These are phyloP conservation scores for Gossypium trilobum DNA, from an alignment of 441 rosid species.

Conservation along the genomic window DNA sequence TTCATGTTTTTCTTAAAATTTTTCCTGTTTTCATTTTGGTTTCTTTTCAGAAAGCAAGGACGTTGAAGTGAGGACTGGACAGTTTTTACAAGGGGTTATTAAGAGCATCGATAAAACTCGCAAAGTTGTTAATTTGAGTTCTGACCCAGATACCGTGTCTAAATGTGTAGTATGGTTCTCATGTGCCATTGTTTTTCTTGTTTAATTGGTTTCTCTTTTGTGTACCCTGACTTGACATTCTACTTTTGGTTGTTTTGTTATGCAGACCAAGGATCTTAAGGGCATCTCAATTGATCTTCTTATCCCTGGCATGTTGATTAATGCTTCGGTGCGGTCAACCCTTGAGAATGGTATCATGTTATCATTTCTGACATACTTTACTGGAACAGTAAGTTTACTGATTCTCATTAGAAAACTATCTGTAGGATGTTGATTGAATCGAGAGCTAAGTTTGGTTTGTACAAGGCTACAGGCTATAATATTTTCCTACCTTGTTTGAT, in stretches of 20 bases:
- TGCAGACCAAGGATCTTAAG: slow-evolving; percentile 77
- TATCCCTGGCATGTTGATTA: slow-evolving; percentile 92
- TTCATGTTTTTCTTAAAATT: not conserved
- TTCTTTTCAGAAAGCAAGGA: slow-evolving; percentile 34
- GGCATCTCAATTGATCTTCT: slow-evolving; percentile 93
- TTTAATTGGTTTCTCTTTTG: slow-evolving; percentile 6
- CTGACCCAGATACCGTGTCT: slow-evolving; percentile 60
- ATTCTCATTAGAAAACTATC: slow-evolving; percentile 4
- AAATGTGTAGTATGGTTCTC: slow-evolving; percentile 61
- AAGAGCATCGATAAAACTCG: slow-evolving; percentile 62
- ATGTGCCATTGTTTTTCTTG: not conserved
- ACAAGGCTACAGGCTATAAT: not conserved
- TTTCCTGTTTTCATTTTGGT: slow-evolving; percentile 8
- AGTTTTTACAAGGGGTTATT: slow-evolving; percentile 75
- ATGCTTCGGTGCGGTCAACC: slow-evolving; percentile 75
- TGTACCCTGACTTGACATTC: not conserved
- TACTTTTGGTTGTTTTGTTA: slow-evolving; percentile 18
- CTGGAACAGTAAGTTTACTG: slow-evolving; percentile 79
- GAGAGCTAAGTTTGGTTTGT: not conserved
- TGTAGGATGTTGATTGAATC: not conserved
- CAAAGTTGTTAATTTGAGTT: slow-evolving; percentile 61
- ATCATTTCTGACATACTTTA: slow-evolving; percentile 79
- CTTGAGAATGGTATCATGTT: slow-evolving; percentile 85
- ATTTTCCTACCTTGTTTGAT: slow-evolving; percentile 16
- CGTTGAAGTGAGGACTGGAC: slow-evolving; percentile 43